Percentiles rank a stretch among this genome's conserved stretches.
Conservation (phyloP, 169 alveolate genomes). For the Babesia divergens region DNA sequence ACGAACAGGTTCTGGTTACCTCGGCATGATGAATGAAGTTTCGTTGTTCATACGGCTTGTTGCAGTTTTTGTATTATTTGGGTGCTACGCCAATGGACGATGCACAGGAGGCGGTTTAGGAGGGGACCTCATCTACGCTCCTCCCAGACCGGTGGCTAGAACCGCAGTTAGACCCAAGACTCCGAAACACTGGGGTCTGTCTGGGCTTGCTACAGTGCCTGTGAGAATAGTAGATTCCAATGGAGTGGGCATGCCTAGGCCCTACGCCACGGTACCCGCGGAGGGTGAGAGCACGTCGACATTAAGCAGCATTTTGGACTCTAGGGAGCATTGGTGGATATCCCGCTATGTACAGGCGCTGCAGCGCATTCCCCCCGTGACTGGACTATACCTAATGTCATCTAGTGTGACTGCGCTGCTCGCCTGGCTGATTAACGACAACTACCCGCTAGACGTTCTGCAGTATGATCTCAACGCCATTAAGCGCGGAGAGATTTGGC, state of each 20-base stretch:
- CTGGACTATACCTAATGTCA: conserved; percentile 17
- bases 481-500: conserved; percentile 69
- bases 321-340: conserved; percentile 46
- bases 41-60: no score
- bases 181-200: not conserved
- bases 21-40: not conserved
- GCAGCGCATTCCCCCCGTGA: conserved; percentile 50
- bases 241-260: not conserved
- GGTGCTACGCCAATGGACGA: not conserved
- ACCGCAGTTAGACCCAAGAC: no score
- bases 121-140: no score
- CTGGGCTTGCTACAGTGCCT: not conserved
- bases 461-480: conserved; percentile 57
- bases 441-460: conserved; percentile 34
- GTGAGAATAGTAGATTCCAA: no score
- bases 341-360: conserved; percentile 9
- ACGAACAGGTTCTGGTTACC: conserved; percentile 48
- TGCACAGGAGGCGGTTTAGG: no score
- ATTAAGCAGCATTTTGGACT: conserved; percentile 3
- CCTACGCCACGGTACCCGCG: not conserved
- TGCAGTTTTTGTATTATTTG: no score
- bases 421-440: conserved; percentile 43
- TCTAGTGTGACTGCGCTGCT: conserved; percentile 34
- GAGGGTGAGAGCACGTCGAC: not conserved
- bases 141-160: no score